Conservation (phyloP, 2,329 filamentous ascomycete genomes). For the Ophiocordyceps camponoti-rufipedis region DNA sequence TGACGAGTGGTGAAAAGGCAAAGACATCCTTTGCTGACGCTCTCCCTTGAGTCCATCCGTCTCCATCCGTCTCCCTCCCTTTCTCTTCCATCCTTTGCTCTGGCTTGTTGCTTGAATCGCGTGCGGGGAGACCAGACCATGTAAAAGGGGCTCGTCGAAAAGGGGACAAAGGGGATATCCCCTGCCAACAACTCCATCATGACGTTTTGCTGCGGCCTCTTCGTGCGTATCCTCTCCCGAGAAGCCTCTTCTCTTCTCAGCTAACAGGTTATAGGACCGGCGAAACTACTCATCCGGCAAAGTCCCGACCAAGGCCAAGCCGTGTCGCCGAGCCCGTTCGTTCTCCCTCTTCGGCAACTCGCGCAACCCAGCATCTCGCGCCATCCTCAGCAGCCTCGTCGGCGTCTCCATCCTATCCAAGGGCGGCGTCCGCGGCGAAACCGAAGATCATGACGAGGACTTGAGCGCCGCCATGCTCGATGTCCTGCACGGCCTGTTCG, state of each 20-base stretch:
- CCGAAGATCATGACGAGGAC: conserved; percentile 8
- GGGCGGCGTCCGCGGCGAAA: conserved; percentile 6
- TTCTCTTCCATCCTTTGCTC: background rate
- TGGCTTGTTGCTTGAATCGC: background rate
- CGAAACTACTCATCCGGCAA: conserved; percentile 2
- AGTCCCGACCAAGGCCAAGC: conserved; percentile 2
- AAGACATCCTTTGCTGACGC: background rate
- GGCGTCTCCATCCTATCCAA: conserved; percentile 11
- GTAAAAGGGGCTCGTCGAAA: background rate
- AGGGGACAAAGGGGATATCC: background rate
- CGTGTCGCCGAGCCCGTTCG: conserved; percentile 15
- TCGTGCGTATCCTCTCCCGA: conserved; percentile 5
- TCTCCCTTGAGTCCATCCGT: background rate
- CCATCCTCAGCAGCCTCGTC: conserved; percentile 15
- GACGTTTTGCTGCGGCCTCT: conserved; percentile 7
- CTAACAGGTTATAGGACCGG: conserved; percentile 2
- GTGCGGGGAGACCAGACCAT: background rate
- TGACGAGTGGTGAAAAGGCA: background rate
- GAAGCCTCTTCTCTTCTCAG: background rate
- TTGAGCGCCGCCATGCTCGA: conserved; percentile 29
- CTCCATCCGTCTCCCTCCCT: background rate
- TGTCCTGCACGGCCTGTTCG: conserved; percentile 28
- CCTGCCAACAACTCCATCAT: conserved; percentile 2
- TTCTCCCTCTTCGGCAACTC: conserved; percentile 21
- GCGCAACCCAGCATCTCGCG: conserved; percentile 10